These are phyloP conservation scores for Botryosphaeria dothidea DNA, from an alignment of 2,329 filamentous ascomycete species.

Conservation along the genomic window DNA sequence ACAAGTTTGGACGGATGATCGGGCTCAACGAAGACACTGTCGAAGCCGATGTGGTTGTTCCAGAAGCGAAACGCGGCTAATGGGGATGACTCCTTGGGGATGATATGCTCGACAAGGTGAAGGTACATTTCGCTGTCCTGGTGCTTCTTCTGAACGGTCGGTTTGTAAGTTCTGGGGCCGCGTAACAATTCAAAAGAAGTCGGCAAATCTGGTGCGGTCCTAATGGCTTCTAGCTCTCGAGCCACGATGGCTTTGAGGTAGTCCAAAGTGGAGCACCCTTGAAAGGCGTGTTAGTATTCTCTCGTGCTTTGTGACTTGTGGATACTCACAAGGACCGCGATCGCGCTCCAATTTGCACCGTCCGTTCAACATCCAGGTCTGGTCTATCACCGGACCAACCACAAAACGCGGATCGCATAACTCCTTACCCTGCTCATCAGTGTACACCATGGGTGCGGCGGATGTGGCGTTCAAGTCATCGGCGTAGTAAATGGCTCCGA, in stretches of 20 bases:
- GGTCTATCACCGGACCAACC: background rate
- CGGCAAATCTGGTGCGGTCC: background rate
- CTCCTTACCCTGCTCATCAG: background rate
- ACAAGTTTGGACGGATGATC: background rate
- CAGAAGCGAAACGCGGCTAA: background rate
- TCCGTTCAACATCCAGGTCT: background rate
- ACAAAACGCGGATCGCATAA: background rate
- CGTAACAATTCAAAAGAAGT: background rate
- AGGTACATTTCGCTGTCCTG: conserved; percentile 70
- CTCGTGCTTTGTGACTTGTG: background rate
- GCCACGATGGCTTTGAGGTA: background rate
- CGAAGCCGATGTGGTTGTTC: background rate
- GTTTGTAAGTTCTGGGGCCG: conserved; percentile 56
- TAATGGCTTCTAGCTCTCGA: background rate
- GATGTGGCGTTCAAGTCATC: background rate
- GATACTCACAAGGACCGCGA: background rate
- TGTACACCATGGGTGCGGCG: background rate
- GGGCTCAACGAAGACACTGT: background rate
- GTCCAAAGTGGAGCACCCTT: background rate
- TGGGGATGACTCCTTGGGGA: background rate
- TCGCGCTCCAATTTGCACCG: background rate
- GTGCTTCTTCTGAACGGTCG: conserved; percentile 88
- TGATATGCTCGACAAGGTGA: background rate
- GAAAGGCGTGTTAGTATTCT: background rate
- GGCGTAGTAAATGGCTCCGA: background rate